Evolutionary conservation across 1,139 yeast genomes (phyloP).

Genomic region (Kurtzmaniella quercitrusa): DNA sequence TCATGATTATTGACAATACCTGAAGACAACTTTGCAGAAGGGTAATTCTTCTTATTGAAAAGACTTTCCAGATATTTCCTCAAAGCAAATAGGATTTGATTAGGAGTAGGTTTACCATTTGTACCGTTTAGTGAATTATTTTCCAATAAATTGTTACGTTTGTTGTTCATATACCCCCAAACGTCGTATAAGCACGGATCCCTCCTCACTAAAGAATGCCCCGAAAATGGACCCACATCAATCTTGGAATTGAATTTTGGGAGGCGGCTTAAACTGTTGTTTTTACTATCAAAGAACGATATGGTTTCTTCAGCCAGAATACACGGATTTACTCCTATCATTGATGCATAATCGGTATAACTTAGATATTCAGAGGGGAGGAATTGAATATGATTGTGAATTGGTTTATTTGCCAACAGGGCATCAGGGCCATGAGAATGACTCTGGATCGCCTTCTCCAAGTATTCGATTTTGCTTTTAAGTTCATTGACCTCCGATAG

Average conservation of each 20-base stretch:
- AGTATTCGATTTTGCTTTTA: neutral
- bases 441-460: neutral
- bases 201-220: slow-evolving; percentile 30
- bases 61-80: slow-evolving; percentile 7
- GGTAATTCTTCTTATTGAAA: slow-evolving; percentile 1
- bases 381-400: neutral
- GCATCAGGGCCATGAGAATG: neutral
- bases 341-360: neutral
- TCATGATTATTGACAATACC: neutral
- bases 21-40: slow-evolving; percentile 3
- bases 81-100: slow-evolving; percentile 2
- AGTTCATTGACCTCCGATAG: slow-evolving; percentile 1
- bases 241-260: neutral
- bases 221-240: slow-evolving; percentile 27
- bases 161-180: slow-evolving; percentile 4
- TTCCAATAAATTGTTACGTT: neutral
- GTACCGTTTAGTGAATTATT: slow-evolving; percentile 5
- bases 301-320: slow-evolving; percentile 21
- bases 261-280: neutral
- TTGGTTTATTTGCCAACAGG: neutral
- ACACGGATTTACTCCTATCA: slow-evolving; percentile 11
- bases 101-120: slow-evolving; percentile 12
- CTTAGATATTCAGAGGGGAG: neutral
- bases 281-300: slow-evolving; percentile 21
- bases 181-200: slow-evolving; percentile 30